Evolutionary conservation across 2,329 filamentous ascomycete species (phyloP).

Genomic region (Drechslerella coelobrocha): DNA sequence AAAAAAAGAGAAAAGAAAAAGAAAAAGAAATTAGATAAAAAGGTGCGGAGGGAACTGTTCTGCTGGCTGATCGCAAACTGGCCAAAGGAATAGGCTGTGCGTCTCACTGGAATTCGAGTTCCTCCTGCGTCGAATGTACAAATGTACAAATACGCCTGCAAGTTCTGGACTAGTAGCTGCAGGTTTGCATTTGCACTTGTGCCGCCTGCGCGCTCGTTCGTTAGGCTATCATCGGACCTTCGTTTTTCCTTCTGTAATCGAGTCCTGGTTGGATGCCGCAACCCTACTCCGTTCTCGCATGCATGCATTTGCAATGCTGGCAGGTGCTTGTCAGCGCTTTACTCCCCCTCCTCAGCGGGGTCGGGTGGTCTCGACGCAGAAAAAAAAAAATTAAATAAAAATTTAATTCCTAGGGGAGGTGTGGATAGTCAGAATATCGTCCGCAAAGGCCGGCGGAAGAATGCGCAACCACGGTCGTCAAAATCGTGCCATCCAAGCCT

Average conservation of each 20-base stretch:
- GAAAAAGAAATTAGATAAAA: background rate
- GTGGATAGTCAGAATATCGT: constrained; percentile 15
- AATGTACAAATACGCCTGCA: constrained; percentile 32
- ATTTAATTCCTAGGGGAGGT: constrained; percentile 5
- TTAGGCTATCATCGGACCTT: constrained; percentile 51
- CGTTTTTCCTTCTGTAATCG: constrained; percentile 44
- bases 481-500: constrained; percentile 39
- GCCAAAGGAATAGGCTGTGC: constrained; percentile 10
- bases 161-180: constrained; percentile 15
- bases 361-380: constrained; percentile 31
- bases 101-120: constrained; percentile 15
- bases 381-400: background rate
- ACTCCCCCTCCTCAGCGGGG: constrained; percentile 30
- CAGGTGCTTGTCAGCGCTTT: constrained; percentile 32
- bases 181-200: constrained; percentile 30
- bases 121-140: constrained; percentile 41
- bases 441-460: constrained; percentile 27
- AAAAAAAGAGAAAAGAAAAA: constrained; percentile 18
- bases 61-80: constrained; percentile 20
- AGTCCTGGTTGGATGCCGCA: background rate
- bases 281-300: constrained; percentile 1
- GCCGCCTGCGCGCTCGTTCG: constrained; percentile 48
- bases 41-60: constrained; percentile 9
- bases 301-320: constrained; percentile 43
- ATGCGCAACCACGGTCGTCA: constrained; percentile 47